Evolutionary conservation across 2,329 filamentous ascomycete genomes (phyloP).

Genomic region (Juglanconis oblonga): DNA sequence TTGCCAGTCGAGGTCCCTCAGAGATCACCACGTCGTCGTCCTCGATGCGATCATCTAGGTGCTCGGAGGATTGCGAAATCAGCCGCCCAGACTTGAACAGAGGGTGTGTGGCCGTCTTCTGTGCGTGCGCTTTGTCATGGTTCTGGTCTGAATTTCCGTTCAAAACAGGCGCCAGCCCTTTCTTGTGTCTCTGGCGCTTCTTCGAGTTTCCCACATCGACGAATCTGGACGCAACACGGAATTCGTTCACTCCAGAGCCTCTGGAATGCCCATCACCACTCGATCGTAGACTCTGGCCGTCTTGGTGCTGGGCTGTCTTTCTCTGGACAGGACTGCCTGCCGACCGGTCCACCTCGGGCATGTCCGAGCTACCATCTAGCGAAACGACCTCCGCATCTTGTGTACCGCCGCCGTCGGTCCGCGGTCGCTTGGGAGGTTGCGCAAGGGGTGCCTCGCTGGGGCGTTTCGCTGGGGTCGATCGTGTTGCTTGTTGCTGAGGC

Average conservation of each 20-base stretch:
- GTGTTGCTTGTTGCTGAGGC: background rate
- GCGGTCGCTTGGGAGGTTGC: slow-evolving; percentile 8
- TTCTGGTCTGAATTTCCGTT: background rate
- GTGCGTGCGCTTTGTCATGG: background rate
- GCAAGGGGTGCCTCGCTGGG: background rate
- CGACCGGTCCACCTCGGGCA: background rate
- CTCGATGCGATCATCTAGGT: slow-evolving; percentile 4
- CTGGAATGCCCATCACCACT: slow-evolving; percentile 9
- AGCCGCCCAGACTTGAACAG: background rate
- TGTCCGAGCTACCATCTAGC: background rate
- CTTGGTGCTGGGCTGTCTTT: background rate
- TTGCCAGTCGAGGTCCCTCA: background rate
- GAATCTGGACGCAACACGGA: background rate
- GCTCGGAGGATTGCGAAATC: background rate
- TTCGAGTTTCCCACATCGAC: background rate
- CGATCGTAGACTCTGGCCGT: slow-evolving; percentile 4
- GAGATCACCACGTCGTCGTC: background rate
- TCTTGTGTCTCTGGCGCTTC: slow-evolving; percentile 4
- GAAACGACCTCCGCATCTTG: background rate
- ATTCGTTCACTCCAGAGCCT: background rate
- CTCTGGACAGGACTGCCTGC: background rate
- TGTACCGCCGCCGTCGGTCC: background rate
- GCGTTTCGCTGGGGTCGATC: slow-evolving; percentile 3
- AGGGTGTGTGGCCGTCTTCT: background rate
- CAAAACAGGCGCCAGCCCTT: background rate